Evolutionary conservation across 2,329 filamentous ascomycete species (phyloP).

Genomic region (Pleoardoris graminearum): DNA sequence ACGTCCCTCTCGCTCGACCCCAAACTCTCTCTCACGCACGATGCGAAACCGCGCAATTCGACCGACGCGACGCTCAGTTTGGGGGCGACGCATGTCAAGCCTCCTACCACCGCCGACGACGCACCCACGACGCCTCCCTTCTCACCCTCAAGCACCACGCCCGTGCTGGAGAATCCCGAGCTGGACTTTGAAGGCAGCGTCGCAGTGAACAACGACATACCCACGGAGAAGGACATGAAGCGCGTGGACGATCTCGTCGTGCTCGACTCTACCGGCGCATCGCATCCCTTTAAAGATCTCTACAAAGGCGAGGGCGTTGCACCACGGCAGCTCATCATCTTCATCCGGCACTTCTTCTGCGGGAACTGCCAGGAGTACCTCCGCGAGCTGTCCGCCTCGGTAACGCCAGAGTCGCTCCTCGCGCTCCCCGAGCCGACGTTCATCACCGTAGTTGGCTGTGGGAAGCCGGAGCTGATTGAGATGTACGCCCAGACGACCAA

Average conservation of each 20-base stretch:
- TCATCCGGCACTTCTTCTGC: conserved; percentile 80
- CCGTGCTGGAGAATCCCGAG: conserved; percentile 30
- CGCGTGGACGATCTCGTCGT: conserved; percentile 39
- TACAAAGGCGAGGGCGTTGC: conserved; percentile 41
- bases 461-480: conserved; percentile 67
- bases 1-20: conserved; percentile 7
- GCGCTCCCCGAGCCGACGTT: conserved; percentile 60
- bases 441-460: conserved; percentile 73
- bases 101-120: conserved; percentile 8
- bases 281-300: conserved; percentile 43
- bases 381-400: conserved; percentile 61
- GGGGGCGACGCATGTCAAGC: background rate
- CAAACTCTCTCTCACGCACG: background rate
- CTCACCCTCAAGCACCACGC: conserved; percentile 38
- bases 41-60: conserved; percentile 4
- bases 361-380: conserved; percentile 79
- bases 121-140: conserved; percentile 32
- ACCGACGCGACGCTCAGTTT: conserved; percentile 1
- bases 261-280: conserved; percentile 41
- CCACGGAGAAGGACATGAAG: conserved; percentile 35
- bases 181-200: conserved; percentile 40
- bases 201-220: conserved; percentile 44
- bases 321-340: conserved; percentile 66
- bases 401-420: conserved; percentile 52
- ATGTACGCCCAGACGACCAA: conserved; percentile 65